These are phyloP conservation scores for Colletotrichum sp. DNA, from an alignment of 2,329 filamentous ascomycete genomes.

Conservation along the genomic window DNA sequence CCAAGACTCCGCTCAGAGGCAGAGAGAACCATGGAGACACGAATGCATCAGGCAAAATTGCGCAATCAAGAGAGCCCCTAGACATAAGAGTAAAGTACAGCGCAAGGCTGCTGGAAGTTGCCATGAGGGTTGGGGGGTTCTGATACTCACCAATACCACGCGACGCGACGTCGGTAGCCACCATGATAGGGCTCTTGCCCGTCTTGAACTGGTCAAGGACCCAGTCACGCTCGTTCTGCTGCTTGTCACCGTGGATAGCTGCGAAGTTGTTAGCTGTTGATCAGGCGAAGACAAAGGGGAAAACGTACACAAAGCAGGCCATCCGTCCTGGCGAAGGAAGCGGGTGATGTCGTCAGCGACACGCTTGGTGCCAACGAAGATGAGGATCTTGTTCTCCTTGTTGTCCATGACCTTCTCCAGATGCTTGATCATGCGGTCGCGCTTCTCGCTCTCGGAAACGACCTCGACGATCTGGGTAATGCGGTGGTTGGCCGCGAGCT, in stretches of 20 bases:
- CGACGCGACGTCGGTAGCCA: slow-evolving; percentile 98
- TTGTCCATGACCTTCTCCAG: slow-evolving; percentile 98
- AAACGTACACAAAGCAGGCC: slow-evolving; percentile 90
- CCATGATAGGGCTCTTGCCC: slow-evolving; percentile 99
- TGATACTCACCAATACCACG: slow-evolving; percentile 99
- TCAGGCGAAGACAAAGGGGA: slow-evolving; percentile 35
- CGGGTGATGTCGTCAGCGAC: slow-evolving; percentile 97
- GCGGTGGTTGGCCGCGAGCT: slow-evolving; percentile 94
- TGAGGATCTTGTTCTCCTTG: slow-evolving; percentile 91
- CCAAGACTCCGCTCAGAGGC: slow-evolving; percentile 82
- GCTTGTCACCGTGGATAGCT: slow-evolving; percentile 99
- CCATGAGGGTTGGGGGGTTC: slow-evolving; percentile 43
- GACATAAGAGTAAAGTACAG: slow-evolving; percentile 92
- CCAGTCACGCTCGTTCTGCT: slow-evolving; percentile 99
- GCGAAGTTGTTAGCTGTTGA: slow-evolving; percentile 37
- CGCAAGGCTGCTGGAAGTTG: slow-evolving; percentile 65
- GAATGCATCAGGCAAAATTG: slow-evolving; percentile 89
- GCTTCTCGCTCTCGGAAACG: slow-evolving; percentile 95
- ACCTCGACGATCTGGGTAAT: slow-evolving; percentile 99
- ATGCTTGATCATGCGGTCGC: slow-evolving; percentile 95
- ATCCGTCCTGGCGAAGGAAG: slow-evolving; percentile 96
- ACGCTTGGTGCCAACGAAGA: slow-evolving; percentile 94
- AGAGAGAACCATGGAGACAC: slow-evolving; percentile 79
- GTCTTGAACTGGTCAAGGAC: slow-evolving; percentile 99
- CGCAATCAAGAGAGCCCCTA: slow-evolving; percentile 87